These are phyloP conservation scores for Zoysia pacifica DNA, from an alignment of 176 grass and related monocot species.

Conservation along the genomic window DNA sequence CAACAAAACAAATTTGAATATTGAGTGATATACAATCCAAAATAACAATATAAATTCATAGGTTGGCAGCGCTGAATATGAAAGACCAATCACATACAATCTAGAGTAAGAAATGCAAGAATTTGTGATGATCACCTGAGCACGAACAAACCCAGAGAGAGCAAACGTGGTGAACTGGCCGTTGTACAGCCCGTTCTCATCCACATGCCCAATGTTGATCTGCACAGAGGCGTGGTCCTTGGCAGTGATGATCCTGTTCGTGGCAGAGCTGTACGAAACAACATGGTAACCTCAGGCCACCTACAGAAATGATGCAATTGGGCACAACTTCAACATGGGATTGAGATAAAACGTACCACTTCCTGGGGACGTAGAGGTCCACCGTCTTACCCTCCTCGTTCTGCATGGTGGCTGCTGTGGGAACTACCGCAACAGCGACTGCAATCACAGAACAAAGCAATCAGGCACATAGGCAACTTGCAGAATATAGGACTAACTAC, in stretches of 20 bases:
- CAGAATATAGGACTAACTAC: too few relatives aligned
- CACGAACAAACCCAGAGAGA: constrained; percentile 78
- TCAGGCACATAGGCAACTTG: neutral
- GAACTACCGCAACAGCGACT: constrained; percentile 33
- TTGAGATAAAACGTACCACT: constrained; percentile 30
- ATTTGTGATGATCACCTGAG: constrained; percentile 55
- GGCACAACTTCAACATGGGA: neutral
- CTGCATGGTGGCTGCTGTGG: constrained; percentile 49
- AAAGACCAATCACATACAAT: neutral
- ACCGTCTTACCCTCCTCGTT: constrained; percentile 77
- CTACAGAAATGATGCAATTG: neutral
- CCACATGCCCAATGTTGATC: constrained; percentile 77
- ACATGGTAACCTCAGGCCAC: neutral
- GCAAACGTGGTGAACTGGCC: constrained; percentile 70
- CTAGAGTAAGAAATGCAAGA: neutral
- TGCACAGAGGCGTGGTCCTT: constrained; percentile 88
- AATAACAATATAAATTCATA: neutral
- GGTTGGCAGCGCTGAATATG: neutral
- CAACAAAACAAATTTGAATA: neutral
- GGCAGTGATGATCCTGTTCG: constrained; percentile 71
- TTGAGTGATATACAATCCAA: neutral
- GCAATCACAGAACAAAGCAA: neutral
- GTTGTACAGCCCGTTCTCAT: constrained; percentile 73
- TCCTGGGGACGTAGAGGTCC: constrained; percentile 84
- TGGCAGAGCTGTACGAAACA: constrained; percentile 62